Base-by-base conservation (phyloP, 306 rosid genomes). In the Vigna trinervia region DNA sequence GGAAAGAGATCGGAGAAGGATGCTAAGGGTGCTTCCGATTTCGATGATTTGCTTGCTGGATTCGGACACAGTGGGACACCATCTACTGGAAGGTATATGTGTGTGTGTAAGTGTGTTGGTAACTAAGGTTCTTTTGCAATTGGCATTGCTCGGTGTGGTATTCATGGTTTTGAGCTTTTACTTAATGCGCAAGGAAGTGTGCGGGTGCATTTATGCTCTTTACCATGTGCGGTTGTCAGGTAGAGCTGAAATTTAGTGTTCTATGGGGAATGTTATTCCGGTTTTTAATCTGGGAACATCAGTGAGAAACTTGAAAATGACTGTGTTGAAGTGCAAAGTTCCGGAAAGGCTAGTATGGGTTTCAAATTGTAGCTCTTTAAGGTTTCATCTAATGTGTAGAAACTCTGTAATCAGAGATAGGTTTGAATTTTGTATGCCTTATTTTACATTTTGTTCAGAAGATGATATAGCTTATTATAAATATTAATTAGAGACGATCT, bases 41-140 rank as follows among this genome's bases (percentile, higher is more conserved):
- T 92, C 19, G 93, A 86, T 83, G 99, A 92, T 84, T 90, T 94
- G 82, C 26, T 94, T 36, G 92, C 96, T 67, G 99, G 97, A 46
- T 92, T 92, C 60, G 93, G 97, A 71, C 81, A 83, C 47, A 73
- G 86, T 65, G 87, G 59, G 59, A 45, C 88, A 28, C 75, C 87
- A 34, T 80, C 87, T 60, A 78, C 80, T 75, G 89, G 81, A 56
- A 92, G 98, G 99, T 96, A 90, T 72, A 39, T 74, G 9, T 10
- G 60, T 66, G 11, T 30, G 45, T 61, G 19, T 30, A 5, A 14
- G 12, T 32, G 20, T 41, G 53, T 57, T 45, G 70, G 75, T 60
- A 50, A 15, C 23, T 38, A 59, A 22, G 82, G 46, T 65, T 71
- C 59, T 79, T 60, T 73, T 67, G 72, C 52, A 50, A 59, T 65